phyloP scores from a whole-genome alignment of 2,329 filamentous ascomycete genomes.

The Paraconiothyrium sp. region DNA sequence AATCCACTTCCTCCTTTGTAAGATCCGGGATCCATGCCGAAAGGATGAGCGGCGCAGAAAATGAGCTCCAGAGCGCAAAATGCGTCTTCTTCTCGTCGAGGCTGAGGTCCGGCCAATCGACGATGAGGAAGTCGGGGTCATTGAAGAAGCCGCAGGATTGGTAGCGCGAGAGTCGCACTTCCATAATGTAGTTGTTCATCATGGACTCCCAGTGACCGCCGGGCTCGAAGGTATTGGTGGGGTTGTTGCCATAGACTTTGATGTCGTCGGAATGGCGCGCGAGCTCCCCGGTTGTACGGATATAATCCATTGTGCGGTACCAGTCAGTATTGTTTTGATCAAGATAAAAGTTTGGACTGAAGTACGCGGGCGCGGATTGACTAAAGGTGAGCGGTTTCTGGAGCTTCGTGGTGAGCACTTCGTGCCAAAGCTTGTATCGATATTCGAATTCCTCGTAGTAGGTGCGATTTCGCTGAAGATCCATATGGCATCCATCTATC shows the following conservation, averaged over 20 bases:
- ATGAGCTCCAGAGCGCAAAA: slow-evolving; percentile 49
- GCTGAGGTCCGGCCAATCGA: slow-evolving; percentile 47
- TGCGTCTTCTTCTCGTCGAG: slow-evolving; percentile 50
- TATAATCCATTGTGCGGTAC: slow-evolving; percentile 59
- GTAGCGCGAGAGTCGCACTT: slow-evolving; percentile 54
- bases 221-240: slow-evolving; percentile 32
- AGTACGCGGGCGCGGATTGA: slow-evolving; percentile 59
- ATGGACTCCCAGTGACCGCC: slow-evolving; percentile 59
- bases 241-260: slow-evolving; percentile 51
- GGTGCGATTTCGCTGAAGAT: slow-evolving; percentile 28
- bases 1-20: slow-evolving; percentile 31
- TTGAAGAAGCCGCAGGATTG: slow-evolving; percentile 52
- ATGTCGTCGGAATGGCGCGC: slow-evolving; percentile 58
- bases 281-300: slow-evolving; percentile 53
- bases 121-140: slow-evolving; percentile 52
- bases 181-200: slow-evolving; percentile 59
- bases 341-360: slow-evolving; percentile 41
- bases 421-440: slow-evolving; percentile 56
- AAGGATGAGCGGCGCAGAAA: slow-evolving; percentile 50
- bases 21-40: slow-evolving; percentile 55
- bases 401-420: slow-evolving; percentile 47
- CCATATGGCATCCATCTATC: slow-evolving; percentile 31
- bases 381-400: slow-evolving; percentile 55
- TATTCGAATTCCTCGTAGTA: slow-evolving; percentile 36
- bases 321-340: slow-evolving; percentile 54